Percentiles rank a stretch among this genome's conserved stretches.
These are phyloP conservation scores for Smallanthus sonchifolius DNA, from an alignment of 129 eudicot genomes.

Conservation along the genomic window DNA sequence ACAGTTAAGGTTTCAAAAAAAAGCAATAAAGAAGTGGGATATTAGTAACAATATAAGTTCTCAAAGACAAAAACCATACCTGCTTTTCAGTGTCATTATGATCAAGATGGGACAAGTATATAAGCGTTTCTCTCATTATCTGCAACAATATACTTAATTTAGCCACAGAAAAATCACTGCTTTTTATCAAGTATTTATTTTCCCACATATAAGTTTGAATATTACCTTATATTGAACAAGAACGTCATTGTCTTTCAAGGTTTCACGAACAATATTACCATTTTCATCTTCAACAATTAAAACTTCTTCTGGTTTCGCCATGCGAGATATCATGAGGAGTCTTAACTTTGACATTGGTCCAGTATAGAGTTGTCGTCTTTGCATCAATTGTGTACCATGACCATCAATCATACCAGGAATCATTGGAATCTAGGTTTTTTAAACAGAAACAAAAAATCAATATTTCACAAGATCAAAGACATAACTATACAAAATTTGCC, in stretches of 20 bases:
- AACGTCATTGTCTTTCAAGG: slow-evolving; percentile 97
- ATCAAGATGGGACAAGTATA: slow-evolving; percentile 94
- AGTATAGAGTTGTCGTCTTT: slow-evolving; percentile 80
- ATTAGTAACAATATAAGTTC: slow-evolving; percentile 2
- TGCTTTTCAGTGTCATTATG: slow-evolving; percentile 98
- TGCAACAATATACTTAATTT: slow-evolving; percentile 32
- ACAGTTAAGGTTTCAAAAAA: slow-evolving; percentile 9
- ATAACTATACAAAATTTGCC: not conserved
- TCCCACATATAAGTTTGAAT: not conserved
- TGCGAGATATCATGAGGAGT: slow-evolving; percentile 85
- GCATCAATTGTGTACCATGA: slow-evolving; percentile 64
- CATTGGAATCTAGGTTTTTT: slow-evolving; percentile 44
- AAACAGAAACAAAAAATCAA: slow-evolving; percentile 3
- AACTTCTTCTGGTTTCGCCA: slow-evolving; percentile 99
- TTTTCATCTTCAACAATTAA: slow-evolving; percentile 97
- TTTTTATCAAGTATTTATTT: not conserved
- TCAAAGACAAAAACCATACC: slow-evolving; percentile 38
- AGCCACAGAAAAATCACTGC: not conserved
- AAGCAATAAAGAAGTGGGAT: not conserved
- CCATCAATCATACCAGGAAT: slow-evolving; percentile 65
- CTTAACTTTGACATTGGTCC: slow-evolving; percentile 89
- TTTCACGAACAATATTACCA: slow-evolving; percentile 98
- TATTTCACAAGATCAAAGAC: not conserved
- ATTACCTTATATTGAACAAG: slow-evolving; percentile 95
- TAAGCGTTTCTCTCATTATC: slow-evolving; percentile 96